Evolutionary conservation across 352 stramenopile genomes (phyloP).

Genomic region (Phytophthora tentaculata): DNA sequence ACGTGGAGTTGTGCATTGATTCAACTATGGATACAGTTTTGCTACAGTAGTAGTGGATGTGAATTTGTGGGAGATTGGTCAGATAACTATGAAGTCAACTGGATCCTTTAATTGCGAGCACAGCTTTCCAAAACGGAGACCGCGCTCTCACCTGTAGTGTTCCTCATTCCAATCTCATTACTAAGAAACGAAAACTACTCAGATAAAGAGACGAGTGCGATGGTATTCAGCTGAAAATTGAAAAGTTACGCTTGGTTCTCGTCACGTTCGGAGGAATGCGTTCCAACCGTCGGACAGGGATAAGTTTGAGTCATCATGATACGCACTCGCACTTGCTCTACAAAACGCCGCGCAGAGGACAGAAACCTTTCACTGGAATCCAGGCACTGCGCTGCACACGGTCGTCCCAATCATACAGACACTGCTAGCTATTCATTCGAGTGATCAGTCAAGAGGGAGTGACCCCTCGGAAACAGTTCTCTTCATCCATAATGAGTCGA

Average conservation of each 20-base stretch:
- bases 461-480: slow-evolving; percentile 89
- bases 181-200: not conserved
- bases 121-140: slow-evolving; percentile 73
- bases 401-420: no score
- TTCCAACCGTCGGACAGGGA: slow-evolving; percentile 89
- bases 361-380: slow-evolving; percentile 28
- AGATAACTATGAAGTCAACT: slow-evolving; percentile 92
- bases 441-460: slow-evolving; percentile 90
- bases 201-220: slow-evolving; percentile 11
- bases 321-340: slow-evolving; percentile 33
- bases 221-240: slow-evolving; percentile 81
- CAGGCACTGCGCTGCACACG: slow-evolving; percentile 24
- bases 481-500: slow-evolving; percentile 88
- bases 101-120: slow-evolving; percentile 84
- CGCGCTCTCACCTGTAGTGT: slow-evolving; percentile 74
- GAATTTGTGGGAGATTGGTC: slow-evolving; percentile 53
- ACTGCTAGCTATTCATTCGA: slow-evolving; percentile 29
- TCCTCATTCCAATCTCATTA: slow-evolving; percentile 74
- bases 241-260: slow-evolving; percentile 92
- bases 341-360: not conserved
- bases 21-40: no score
- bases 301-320: slow-evolving; percentile 89
- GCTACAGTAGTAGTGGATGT: no score
- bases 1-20: no score
- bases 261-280: slow-evolving; percentile 82